A percentile compares a stretch with the other conserved stretches of the same genome.
phyloP scores from a whole-genome alignment of 2,329 filamentous ascomycete species.

The Colletotrichum zoysiae region DNA sequence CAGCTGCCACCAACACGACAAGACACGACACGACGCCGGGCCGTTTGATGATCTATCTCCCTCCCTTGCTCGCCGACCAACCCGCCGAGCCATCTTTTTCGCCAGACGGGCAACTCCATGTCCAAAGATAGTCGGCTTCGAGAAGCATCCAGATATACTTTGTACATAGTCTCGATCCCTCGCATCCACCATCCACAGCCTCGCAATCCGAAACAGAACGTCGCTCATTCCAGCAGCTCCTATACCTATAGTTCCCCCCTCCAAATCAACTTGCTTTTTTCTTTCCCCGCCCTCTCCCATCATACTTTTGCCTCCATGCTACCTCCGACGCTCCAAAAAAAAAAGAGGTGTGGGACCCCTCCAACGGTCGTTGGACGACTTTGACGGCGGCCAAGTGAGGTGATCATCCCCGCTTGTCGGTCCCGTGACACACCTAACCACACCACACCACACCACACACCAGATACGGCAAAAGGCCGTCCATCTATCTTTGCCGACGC shows the following conservation, averaged over 20 bases:
- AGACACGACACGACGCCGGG: not conserved
- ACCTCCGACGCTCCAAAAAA: not conserved
- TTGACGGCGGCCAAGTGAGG: conserved; percentile 14
- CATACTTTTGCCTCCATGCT: not conserved
- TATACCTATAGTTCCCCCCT: not conserved
- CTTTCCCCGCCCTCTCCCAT: not conserved
- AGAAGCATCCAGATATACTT: not conserved
- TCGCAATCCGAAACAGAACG: conserved; percentile 7
- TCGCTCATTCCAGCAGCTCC: conserved; percentile 9
- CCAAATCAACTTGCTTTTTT: not conserved
- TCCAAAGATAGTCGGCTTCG: not conserved
- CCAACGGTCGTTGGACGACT: not conserved
- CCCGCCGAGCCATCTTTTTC: not conserved
- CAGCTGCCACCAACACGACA: conserved; percentile 1
- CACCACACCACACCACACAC: not conserved
- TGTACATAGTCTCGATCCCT: not conserved
- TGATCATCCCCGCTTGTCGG: conserved; percentile 12
- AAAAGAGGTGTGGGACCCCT: not conserved
- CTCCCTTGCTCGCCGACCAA: conserved; percentile 6
- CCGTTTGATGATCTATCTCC: conserved; percentile 1
- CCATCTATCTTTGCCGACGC: not conserved
- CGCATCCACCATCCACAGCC: not conserved
- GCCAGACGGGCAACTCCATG: not conserved
- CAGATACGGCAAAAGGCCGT: not conserved
- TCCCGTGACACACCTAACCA: conserved; percentile 19